phyloP scores from a whole-genome alignment of 2,329 filamentous ascomycete genomes.

The Aspergillus felis region DNA sequence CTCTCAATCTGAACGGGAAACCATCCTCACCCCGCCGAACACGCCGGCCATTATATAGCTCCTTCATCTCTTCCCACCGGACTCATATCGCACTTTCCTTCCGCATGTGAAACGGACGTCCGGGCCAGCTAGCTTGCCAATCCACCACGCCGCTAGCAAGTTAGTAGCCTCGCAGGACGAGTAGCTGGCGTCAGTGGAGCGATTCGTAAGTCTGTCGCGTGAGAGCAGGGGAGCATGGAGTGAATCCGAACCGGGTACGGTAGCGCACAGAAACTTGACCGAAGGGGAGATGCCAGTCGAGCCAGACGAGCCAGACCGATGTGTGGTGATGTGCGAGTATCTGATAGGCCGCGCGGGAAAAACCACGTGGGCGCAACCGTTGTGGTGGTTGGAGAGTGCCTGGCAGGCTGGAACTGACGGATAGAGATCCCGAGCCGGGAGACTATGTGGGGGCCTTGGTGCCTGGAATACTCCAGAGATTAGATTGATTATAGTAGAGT shows the following conservation, averaged over 20 bases:
- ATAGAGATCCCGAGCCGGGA: too few relatives aligned
- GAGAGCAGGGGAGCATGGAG: too few relatives aligned
- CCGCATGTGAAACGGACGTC: background rate
- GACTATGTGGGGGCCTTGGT: background rate
- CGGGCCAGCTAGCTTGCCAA: background rate
- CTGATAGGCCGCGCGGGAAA: conserved; percentile 1
- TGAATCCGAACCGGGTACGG: too few relatives aligned
- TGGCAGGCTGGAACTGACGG: background rate
- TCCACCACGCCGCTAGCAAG: background rate
- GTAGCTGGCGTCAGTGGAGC: background rate
- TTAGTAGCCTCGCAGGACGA: too few relatives aligned
- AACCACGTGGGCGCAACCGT: background rate
- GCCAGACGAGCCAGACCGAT: background rate
- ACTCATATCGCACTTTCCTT: background rate
- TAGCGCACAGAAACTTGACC: too few relatives aligned
- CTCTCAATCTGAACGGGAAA: background rate
- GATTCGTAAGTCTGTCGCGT: background rate
- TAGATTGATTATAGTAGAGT: background rate
- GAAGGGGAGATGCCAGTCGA: too few relatives aligned
- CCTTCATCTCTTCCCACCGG: background rate
- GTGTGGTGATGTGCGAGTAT: background rate
- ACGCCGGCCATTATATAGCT: background rate
- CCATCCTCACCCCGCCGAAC: conserved; percentile 2
- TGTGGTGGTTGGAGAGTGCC: background rate
- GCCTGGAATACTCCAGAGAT: background rate